Evolutionary conservation across 2,329 filamentous ascomycete species (phyloP), one percentile per base, ranked within the genome.

Genomic region (Alternaria rosae): DNA sequence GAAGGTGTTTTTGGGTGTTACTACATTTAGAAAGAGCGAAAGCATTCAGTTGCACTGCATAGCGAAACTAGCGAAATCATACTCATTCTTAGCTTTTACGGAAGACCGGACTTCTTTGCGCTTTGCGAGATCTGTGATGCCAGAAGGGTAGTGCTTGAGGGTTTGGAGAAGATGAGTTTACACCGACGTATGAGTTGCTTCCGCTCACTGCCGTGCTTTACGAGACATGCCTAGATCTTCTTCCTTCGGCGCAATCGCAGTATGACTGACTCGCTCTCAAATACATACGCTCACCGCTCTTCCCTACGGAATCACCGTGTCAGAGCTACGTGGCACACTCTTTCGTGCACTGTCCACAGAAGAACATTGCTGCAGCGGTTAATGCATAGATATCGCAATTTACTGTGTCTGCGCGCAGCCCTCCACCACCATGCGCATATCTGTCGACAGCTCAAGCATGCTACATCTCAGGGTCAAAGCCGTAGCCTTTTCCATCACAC

Each of bases 21-120:
- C 5, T 10, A 53, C 35, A 25, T 42, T 25, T 51, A 51, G 47
- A 53, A 42, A 53, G 32, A 42, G 51, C 51, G 20, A 53, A 53
- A 51, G 51, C 51, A 53, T 53, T 53, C 51, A 42, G 20, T 53
- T 53, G 51, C 51, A 53, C 51, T 51, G 47, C 47, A 51, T 51
- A 51, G 47, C 47, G 47, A 51, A 51, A 51, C 47, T 23, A 53
- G 50, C 50, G 51, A 53, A 53, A 53, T 53, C 51, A 53, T 42
- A 42, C 32, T 53, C 35, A 42, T 53, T 42, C 15, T 42, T 28
- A 42, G 21, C 51, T 53, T 25, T 28, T 53, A 17, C 20, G 35
- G n/a, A 38, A 38, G 8, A 38, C 2, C 8, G 11, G 42, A 13
- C 21, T 23, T 23, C 10, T 42, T 44, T 23, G 21, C 42, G 21